Evolutionary conservation across 495 filamentous ascomycete species (phyloP).

Genomic region (Lophiotrema nucula): DNA sequence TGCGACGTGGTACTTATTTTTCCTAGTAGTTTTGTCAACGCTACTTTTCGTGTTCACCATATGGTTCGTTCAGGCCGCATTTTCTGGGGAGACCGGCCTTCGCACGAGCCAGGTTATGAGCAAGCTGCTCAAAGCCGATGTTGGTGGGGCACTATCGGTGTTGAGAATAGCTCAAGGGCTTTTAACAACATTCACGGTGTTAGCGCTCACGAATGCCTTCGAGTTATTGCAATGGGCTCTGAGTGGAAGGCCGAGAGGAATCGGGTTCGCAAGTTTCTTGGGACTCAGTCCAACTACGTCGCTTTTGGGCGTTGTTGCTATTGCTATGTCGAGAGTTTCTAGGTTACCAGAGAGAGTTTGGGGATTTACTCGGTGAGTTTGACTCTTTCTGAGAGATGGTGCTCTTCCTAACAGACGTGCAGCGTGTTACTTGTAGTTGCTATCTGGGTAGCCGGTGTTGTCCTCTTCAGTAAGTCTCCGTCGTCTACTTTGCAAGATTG

Average conservation of each 20-base stretch:
- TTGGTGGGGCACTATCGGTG: constrained; percentile 1
- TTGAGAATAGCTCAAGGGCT: constrained; percentile 10
- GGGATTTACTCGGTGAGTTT: constrained; percentile 2
- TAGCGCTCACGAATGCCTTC: neutral
- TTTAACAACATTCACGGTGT: neutral
- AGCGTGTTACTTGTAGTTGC: neutral
- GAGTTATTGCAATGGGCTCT: constrained; percentile 11
- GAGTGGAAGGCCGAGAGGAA: neutral
- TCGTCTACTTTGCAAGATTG: neutral
- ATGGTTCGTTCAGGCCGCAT: constrained; percentile 1
- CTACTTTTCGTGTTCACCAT: neutral
- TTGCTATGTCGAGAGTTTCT: constrained; percentile 1
- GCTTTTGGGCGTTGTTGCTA: neutral
- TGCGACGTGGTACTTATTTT: neutral
- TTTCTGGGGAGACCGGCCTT: neutral
- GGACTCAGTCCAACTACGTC: constrained; percentile 2
- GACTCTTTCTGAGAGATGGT: neutral
- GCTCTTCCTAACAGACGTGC: neutral
- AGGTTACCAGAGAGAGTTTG: neutral
- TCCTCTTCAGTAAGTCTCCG: constrained; percentile 4
- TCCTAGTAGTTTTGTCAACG: neutral
- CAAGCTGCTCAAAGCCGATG: neutral
- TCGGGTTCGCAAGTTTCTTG: neutral
- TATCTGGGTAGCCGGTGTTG: constrained; percentile 3
- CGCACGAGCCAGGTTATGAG: neutral